Conservation (phyloP, 2,329 filamentous ascomycete species). For the Colletotrichum salicis region DNA sequence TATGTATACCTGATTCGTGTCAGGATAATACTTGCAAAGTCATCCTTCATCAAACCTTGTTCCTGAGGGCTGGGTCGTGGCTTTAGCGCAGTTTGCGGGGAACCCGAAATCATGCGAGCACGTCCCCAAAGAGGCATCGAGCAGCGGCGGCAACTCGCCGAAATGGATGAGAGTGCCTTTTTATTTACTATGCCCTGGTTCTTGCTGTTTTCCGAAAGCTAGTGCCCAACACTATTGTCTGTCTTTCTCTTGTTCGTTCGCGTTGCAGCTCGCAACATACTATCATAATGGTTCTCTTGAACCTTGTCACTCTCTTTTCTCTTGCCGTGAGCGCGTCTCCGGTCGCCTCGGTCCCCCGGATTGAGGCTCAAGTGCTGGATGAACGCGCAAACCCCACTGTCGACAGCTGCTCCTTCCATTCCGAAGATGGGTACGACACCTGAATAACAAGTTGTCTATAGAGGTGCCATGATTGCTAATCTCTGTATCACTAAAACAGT, state of each 20-base stretch:
- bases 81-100: not conserved
- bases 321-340: slow-evolving; percentile 1
- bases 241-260: not conserved
- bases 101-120: not conserved
- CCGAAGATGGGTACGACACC: not conserved
- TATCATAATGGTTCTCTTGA: slow-evolving; percentile 9
- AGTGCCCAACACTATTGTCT: not conserved
- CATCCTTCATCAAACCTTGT: not conserved
- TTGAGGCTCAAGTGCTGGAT: not conserved
- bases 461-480: not conserved
- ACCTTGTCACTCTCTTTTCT: not conserved
- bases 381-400: not conserved
- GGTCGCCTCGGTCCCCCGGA: not conserved
- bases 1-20: not conserved
- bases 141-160: not conserved
- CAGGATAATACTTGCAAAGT: not conserved
- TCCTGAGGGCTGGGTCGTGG: not conserved
- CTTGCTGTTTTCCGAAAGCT: not conserved
- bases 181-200: not conserved
- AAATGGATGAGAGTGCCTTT: not conserved
- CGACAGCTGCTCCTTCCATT: not conserved
- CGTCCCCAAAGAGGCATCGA: not conserved
- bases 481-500: not conserved
- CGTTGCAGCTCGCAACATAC: not conserved
- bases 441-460: not conserved